Percentiles rank a stretch among this genome's conserved stretches.
These are phyloP conservation scores for Aquilaria yunnanensis DNA, from an alignment of 345 rosid species.

Conservation along the genomic window DNA sequence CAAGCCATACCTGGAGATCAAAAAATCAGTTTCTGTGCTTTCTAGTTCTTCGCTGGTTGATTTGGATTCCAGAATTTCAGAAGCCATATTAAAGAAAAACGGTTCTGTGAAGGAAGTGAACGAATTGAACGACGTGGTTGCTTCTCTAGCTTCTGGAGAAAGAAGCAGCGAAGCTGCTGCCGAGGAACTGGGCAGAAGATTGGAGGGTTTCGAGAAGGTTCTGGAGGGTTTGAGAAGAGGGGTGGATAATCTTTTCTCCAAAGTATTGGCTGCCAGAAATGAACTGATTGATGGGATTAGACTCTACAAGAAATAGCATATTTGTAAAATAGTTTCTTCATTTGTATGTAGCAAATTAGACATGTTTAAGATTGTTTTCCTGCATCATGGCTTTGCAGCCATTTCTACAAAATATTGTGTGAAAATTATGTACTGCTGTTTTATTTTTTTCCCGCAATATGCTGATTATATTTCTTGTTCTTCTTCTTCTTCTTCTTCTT, in stretches of 20 bases:
- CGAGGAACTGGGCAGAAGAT: slow-evolving; percentile 32
- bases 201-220: slow-evolving; percentile 33
- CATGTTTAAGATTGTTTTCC: neutral
- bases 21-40: slow-evolving; percentile 14
- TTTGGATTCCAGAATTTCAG: slow-evolving; percentile 22
- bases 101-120: slow-evolving; percentile 31
- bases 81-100: slow-evolving; percentile 20
- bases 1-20: slow-evolving; percentile 29
- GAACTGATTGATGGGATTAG: slow-evolving; percentile 35
- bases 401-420: too few species aligned
- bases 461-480: too few species aligned
- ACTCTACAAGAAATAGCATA: slow-evolving; percentile 10
- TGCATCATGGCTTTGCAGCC: too few species aligned
- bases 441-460: too few species aligned
- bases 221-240: slow-evolving; percentile 31
- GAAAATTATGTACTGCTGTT: too few species aligned
- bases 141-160: slow-evolving; percentile 30
- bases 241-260: slow-evolving; percentile 42
- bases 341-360: neutral
- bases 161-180: slow-evolving; percentile 16
- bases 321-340: neutral
- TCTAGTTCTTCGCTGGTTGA: slow-evolving; percentile 17
- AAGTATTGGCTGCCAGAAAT: slow-evolving; percentile 42
- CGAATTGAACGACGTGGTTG: slow-evolving; percentile 42
- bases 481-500: neutral